phyloP scores from a whole-genome alignment of 208 protist species.

The Leishmania lainsoni region DNA sequence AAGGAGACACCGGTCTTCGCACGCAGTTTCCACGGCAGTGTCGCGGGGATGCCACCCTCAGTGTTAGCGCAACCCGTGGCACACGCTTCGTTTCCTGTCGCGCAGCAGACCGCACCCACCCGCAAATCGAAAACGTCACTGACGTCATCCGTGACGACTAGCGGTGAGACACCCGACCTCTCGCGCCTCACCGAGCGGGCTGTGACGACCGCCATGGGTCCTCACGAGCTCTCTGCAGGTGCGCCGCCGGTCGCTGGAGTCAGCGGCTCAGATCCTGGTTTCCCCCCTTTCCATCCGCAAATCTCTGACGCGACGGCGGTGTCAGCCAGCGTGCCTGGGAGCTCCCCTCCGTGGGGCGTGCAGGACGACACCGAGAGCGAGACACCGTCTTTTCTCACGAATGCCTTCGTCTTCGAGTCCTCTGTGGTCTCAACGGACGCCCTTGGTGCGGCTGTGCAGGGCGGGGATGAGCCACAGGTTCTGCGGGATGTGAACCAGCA shows the following conservation, averaged over 20 bases:
- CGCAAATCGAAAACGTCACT: slow-evolving; percentile 1
- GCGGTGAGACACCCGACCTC: slow-evolving; percentile 24
- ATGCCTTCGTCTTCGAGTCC: slow-evolving; percentile 33
- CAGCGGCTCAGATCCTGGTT: neutral
- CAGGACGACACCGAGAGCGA: slow-evolving; percentile 20
- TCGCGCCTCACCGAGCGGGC: slow-evolving; percentile 26
- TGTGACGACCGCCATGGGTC: slow-evolving; percentile 24
- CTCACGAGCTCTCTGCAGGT: neutral
- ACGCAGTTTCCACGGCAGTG: slow-evolving; percentile 16
- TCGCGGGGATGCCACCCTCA: slow-evolving; percentile 8
- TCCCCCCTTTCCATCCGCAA: slow-evolving; percentile 12
- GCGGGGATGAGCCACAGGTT: slow-evolving; percentile 48
- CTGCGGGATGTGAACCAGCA: slow-evolving; percentile 58
- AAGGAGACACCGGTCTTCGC: slow-evolving; percentile 16
- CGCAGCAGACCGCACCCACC: slow-evolving; percentile 7
- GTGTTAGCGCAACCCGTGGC: slow-evolving; percentile 6
- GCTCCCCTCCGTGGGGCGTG: slow-evolving; percentile 8
- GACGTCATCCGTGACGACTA: slow-evolving; percentile 2
- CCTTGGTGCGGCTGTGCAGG: slow-evolving; percentile 23
- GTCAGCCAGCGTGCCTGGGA: slow-evolving; percentile 21
- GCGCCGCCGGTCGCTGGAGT: neutral
- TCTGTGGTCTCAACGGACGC: slow-evolving; percentile 18
- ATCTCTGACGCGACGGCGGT: neutral
- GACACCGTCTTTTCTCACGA: slow-evolving; percentile 28
- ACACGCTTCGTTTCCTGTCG: neutral